phyloP scores from a whole-genome alignment of 306 rosid species.

The Medicago arabica region DNA sequence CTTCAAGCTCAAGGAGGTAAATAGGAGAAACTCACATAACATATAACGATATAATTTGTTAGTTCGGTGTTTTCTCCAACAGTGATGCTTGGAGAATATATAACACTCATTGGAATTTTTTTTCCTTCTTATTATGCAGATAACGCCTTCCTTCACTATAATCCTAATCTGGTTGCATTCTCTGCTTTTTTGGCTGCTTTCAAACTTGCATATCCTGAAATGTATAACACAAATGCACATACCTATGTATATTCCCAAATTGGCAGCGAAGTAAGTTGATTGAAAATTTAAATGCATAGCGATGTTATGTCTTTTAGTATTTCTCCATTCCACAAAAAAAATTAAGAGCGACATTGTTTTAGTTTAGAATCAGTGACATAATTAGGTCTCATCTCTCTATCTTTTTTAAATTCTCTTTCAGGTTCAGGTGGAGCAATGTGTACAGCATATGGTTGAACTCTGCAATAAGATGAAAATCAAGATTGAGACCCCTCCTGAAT shows the following conservation, averaged over 20 bases:
- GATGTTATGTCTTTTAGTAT: background rate
- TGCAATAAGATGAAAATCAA: background rate
- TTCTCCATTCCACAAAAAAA: no score
- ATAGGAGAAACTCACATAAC: background rate
- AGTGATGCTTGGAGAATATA: background rate
- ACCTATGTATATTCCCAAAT: no score
- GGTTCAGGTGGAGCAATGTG: background rate
- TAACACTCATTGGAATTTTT: no score
- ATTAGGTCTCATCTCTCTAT: no score
- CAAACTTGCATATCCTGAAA: no score
- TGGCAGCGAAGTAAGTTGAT: slow-evolving; percentile 25
- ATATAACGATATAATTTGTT: background rate
- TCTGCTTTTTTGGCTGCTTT: no score
- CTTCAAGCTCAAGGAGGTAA: slow-evolving; percentile 44
- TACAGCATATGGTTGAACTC: background rate
- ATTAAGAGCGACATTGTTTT: background rate
- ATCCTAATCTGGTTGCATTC: background rate
- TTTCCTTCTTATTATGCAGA: slow-evolving; percentile 21
- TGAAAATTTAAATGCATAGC: background rate
- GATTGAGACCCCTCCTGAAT: background rate
- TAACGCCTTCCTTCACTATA: background rate
- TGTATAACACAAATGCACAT: no score
- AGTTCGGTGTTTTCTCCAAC: background rate
- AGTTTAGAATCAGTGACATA: background rate
- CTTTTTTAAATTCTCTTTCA: no score